Evolutionary conservation across 1,139 yeast species (phyloP).

Genomic region (Yamadazyma sp.): DNA sequence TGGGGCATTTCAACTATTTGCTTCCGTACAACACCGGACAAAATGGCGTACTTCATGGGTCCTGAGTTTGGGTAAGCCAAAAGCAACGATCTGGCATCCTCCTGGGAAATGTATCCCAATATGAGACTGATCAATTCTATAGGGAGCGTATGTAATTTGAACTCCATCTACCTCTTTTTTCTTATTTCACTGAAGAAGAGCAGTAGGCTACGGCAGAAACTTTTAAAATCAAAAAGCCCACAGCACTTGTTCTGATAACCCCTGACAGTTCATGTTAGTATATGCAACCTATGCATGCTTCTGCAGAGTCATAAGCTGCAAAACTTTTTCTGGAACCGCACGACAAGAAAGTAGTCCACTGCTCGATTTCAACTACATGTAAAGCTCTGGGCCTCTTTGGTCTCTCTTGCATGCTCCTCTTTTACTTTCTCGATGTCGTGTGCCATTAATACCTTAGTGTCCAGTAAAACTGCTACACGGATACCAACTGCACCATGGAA

Average conservation of each 20-base stretch:
- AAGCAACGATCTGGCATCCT: background rate
- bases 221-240: too few relatives aligned
- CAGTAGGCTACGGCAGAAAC: too few relatives aligned
- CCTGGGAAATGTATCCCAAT: background rate
- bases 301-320: background rate
- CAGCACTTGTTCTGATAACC: too few relatives aligned
- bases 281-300: too few relatives aligned
- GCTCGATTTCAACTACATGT: background rate
- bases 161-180: too few relatives aligned
- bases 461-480: constrained; percentile 90
- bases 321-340: background rate
- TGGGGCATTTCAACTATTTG: too few relatives aligned
- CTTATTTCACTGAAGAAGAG: too few relatives aligned
- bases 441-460: constrained; percentile 51
- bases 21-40: background rate
- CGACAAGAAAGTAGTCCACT: too few relatives aligned
- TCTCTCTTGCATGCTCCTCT: background rate
- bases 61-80: background rate
- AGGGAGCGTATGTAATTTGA: background rate
- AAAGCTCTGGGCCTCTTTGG: too few relatives aligned
- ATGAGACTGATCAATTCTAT: background rate
- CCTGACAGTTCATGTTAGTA: background rate
- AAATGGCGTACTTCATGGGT: background rate
- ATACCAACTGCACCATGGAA: constrained; percentile 90
- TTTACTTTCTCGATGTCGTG: constrained; percentile 35